Evolutionary conservation across 768 basidiomycete species (phyloP).

Genomic region (Leucosporidium yakuticum): DNA sequence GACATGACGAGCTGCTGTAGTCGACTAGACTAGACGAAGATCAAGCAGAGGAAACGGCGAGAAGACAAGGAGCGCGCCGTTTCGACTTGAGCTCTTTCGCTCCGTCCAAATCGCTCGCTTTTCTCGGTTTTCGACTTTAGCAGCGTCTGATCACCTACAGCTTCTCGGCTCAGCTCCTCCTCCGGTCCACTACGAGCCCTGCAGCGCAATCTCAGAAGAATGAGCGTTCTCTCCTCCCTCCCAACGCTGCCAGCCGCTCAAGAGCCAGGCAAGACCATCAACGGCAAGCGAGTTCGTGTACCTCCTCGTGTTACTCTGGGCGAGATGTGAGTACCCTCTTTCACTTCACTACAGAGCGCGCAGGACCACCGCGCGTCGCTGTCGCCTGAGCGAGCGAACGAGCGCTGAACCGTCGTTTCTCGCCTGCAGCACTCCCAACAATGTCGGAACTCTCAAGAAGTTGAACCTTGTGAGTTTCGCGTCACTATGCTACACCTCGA

Average conservation of each 20-base stretch:
- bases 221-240: background rate
- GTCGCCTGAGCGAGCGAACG: background rate
- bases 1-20: background rate
- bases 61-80: background rate
- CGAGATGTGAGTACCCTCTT: slow-evolving; percentile 23
- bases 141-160: no score
- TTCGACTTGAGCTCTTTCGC: no score
- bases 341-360: background rate
- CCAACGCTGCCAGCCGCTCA: background rate
- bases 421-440: slow-evolving; percentile 52
- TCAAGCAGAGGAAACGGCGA: background rate
- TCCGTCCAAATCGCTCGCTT: no score
- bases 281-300: slow-evolving; percentile 33
- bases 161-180: background rate
- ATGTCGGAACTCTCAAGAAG: slow-evolving; percentile 69
- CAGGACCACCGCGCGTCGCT: no score
- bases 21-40: background rate
- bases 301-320: slow-evolving; percentile 33
- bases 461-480: slow-evolving; percentile 48
- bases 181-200: background rate
- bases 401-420: background rate
- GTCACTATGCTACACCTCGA: no score
- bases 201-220: background rate
- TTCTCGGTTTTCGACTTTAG: no score
- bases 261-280: slow-evolving; percentile 13